phyloP scores from a whole-genome alignment of 108 stramenopile genomes.

The Skeletonema grethae region DNA sequence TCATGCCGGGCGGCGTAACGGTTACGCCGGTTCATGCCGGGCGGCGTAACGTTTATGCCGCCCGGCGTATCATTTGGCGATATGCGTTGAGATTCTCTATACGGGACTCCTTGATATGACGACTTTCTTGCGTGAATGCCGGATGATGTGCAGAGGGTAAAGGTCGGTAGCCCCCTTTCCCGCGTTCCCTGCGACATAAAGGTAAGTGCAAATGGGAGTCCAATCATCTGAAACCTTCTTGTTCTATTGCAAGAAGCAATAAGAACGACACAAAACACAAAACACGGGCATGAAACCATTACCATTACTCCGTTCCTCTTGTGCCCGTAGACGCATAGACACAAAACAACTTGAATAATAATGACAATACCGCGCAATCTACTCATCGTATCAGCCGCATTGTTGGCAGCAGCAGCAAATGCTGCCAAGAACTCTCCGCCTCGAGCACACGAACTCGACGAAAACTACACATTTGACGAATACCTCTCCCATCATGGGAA shows the following conservation, averaged over 20 bases:
- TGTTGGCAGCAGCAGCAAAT: not conserved
- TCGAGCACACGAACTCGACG: constrained; percentile 46
- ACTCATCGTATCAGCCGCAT: constrained; percentile 14
- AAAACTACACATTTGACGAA: constrained; percentile 52
- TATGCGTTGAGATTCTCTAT: no score
- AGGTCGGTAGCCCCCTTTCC: no score
- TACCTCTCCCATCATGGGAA: constrained; percentile 55
- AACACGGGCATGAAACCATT: not conserved
- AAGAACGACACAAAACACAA: not conserved
- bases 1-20: no score
- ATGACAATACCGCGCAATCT: constrained; percentile 3
- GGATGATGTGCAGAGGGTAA: no score
- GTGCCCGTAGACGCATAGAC: no score
- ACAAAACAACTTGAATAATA: not conserved
- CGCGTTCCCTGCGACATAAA: not conserved
- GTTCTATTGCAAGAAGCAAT: not conserved
- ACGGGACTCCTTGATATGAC: no score
- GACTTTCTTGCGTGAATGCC: no score
- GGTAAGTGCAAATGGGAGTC: not conserved
- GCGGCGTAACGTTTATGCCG: no score
- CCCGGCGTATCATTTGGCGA: no score
- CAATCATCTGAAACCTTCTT: not conserved
- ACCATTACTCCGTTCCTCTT: no score
- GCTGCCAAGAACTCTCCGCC: constrained; percentile 26
- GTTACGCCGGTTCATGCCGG: no score